Evolutionary conservation across 2,329 filamentous ascomycete genomes (phyloP).

Genomic region (Microdochium paspali): DNA sequence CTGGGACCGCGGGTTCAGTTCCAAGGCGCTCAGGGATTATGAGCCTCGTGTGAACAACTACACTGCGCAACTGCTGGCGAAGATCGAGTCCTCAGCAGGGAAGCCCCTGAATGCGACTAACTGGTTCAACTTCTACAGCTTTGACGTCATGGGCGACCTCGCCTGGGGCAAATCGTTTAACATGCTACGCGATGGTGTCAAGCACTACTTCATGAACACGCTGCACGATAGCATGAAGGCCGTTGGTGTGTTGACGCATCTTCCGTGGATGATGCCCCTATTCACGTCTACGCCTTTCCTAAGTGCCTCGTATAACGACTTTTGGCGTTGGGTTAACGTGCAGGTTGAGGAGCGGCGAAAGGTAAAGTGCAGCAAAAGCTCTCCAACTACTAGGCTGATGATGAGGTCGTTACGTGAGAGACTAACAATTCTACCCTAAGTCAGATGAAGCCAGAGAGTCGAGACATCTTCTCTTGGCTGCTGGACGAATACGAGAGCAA

Average conservation of each 20-base stretch:
- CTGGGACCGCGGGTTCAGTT: not conserved
- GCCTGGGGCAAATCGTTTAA: slow-evolving; percentile 20
- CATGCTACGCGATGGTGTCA: slow-evolving; percentile 13
- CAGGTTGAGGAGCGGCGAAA: too few species aligned
- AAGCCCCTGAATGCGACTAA: slow-evolving; percentile 10
- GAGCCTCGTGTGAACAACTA: not conserved
- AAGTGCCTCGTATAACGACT: slow-evolving; percentile 4
- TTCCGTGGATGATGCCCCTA: slow-evolving; percentile 9
- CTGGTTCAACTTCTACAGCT: slow-evolving; percentile 20
- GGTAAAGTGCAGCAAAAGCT: too few species aligned
- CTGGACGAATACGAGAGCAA: slow-evolving; percentile 1
- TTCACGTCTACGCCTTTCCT: slow-evolving; percentile 8
- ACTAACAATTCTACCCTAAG: too few species aligned
- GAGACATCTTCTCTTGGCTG: not conserved
- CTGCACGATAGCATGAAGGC: slow-evolving; percentile 9
- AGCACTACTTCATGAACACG: slow-evolving; percentile 7
- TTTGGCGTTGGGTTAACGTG: slow-evolving; percentile 6
- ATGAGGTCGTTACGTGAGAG: too few species aligned
- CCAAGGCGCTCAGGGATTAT: not conserved
- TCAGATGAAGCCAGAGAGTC: not conserved
- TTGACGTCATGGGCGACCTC: slow-evolving; percentile 22
- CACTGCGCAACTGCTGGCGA: not conserved
- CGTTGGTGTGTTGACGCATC: slow-evolving; percentile 8
- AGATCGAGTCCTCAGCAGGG: slow-evolving; percentile 1
- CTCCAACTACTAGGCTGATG: too few species aligned